A percentile compares a stretch with the other conserved stretches of the same genome.
phyloP scores from a whole-genome alignment of 768 basidiomycete species.

The Lentinula sp. region DNA sequence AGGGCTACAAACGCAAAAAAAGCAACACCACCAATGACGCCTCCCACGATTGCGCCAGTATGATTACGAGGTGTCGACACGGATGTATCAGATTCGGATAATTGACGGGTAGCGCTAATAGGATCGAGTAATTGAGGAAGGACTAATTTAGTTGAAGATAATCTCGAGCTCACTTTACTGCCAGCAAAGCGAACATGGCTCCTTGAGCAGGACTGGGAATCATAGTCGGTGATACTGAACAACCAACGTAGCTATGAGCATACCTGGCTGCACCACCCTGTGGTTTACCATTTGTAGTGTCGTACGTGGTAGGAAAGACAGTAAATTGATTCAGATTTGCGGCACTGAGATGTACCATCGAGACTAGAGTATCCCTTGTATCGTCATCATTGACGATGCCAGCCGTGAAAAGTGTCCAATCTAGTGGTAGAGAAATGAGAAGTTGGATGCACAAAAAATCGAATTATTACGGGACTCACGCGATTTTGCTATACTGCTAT shows the following conservation, averaged over 20 bases:
- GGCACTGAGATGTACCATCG: slow-evolving; percentile 4
- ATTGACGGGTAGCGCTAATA: slow-evolving; percentile 1
- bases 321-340: background rate
- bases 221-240: no score
- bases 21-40: slow-evolving; percentile 7
- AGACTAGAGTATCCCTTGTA: background rate
- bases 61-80: background rate
- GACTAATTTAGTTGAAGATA: background rate
- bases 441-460: background rate
- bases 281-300: background rate
- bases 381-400: background rate
- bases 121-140: background rate
- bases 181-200: slow-evolving; percentile 6
- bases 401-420: slow-evolving; percentile 8
- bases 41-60: slow-evolving; percentile 10
- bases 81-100: background rate
- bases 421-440: background rate
- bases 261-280: background rate
- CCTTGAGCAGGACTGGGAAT: background rate
- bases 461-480: background rate
- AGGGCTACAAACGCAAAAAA: slow-evolving; percentile 1
- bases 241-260: background rate
- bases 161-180: slow-evolving; percentile 14
- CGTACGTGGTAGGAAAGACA: slow-evolving; percentile 7
- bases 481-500: slow-evolving; percentile 1